Evolutionary conservation across 768 basidiomycete species (phyloP), one percentile per base, ranked within the genome.

Genomic region (Pleurotus ostreatus): DNA sequence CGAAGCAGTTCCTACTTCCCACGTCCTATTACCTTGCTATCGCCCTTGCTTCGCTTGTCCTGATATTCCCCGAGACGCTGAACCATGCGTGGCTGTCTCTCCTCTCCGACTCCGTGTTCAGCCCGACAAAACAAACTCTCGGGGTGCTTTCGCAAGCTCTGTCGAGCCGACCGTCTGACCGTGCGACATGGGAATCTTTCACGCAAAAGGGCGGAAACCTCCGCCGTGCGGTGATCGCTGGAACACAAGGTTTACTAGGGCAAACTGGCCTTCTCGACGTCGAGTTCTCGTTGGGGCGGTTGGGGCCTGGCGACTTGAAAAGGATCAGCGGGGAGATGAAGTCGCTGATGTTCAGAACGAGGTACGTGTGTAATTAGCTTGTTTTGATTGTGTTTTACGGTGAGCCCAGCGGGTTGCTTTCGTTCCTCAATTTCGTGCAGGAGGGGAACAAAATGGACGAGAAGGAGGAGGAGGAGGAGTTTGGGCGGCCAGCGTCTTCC

Each of bases 61-160:
- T 78, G 0, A 67, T 79, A 37, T 79, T 78, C 48, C 78, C 78
- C 0, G 73, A 76, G 60, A 76, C 72, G 41, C 57, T 76, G 46
- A 77, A 75, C 55, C 73, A 72, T 60, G 34, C 48, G 18, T 60
- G 59, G 54, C 47, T 60, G 56, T 30, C 55, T 4, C 39, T 39
- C 18, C n/a, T 56, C 23, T 41, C 16, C n/a, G 47, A 46, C 6
- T 44, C 25, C 5, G 22, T 45, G 2, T 44, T 55, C 16, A 23
- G 22, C 8, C 71, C 74, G 3, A 68, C 70, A 1, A 53, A 65
- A 2, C 65, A 71, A 23, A 63, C 75, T 8, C 60, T 77, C 12
- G 57, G 57, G 18, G 47, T 75, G 9, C 76, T 76, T 61, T 60
- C 62, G 1, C 62, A 72, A 47, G 68, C 70, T 2, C 64, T 78